Conservation (phyloP, 208 protist species). For the Wallacemonas sp. region DNA sequence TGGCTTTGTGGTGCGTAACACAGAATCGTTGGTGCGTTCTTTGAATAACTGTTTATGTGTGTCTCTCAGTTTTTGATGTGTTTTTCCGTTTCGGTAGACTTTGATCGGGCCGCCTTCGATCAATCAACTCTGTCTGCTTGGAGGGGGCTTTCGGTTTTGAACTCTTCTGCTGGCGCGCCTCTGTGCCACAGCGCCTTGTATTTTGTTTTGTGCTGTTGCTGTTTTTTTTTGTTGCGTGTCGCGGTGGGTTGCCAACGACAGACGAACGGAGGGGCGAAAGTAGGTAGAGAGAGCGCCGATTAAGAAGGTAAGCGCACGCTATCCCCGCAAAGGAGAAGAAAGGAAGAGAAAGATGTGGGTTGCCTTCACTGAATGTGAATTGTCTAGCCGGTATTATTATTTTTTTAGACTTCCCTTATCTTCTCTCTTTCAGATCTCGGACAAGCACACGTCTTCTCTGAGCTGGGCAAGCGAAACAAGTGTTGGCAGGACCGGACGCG, state of each 20-base stretch:
- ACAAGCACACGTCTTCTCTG: background rate
- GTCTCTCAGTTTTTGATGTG: too few species aligned
- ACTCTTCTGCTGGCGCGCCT: too few species aligned
- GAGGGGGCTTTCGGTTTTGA: too few species aligned
- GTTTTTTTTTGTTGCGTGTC: background rate
- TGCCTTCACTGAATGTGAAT: constrained; percentile 10
- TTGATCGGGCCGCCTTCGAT: too few species aligned
- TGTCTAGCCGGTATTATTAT: background rate
- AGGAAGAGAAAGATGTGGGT: background rate
- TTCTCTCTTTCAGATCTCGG: too few species aligned
- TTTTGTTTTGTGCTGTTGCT: background rate
- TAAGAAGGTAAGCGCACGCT: constrained; percentile 8
- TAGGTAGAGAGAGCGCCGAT: constrained; percentile 1
- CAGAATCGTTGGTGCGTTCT: too few species aligned
- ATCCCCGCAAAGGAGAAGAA: background rate
- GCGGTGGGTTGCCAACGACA: background rate
- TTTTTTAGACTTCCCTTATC: constrained; percentile 4
- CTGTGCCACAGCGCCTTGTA: too few species aligned
- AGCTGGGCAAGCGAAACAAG: background rate
- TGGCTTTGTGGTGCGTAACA: too few species aligned
- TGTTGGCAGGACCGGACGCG: background rate
- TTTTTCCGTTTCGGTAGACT: too few species aligned
- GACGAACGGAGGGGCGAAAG: background rate
- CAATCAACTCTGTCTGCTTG: too few species aligned
- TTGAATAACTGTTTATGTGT: too few species aligned